Evolutionary conservation across 352 stramenopile genomes (phyloP), one percentile per base, ranked within the genome.

Genomic region (Elongisporangium anandrum): DNA sequence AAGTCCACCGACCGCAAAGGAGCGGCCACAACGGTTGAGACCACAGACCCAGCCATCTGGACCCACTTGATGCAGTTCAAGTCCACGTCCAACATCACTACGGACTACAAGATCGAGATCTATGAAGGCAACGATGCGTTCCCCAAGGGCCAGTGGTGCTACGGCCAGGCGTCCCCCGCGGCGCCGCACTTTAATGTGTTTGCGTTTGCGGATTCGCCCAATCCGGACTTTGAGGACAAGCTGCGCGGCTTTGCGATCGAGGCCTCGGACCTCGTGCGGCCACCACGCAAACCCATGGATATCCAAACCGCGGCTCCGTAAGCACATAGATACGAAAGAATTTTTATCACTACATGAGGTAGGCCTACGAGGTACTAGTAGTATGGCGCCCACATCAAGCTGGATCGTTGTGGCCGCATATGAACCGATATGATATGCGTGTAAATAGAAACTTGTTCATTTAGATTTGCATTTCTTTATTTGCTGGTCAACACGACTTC

Each of bases 11-110:
- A 41, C 29, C 29, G 29, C 29, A 41, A 41, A 13, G 29, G 29
- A 13, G 29, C 29, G 4, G 29, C 9, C 29, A 8, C 29, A 41
- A 15, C 29, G 1, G 4, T 41, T 1, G 29, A 41, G 29, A 41
- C 29, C 29, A 41, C 70, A 21, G 77, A 87, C 29, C 70, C 77
- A 21, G 63, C 70, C n/a, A 76, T 87, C 54, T 88, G 81, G 75
- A 90, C 84, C 5, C 81, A 91, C 48, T 41, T 93, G 51, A 54
- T 85, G 53, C 74, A 75, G 19, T 84, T 92, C 65, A 79, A 82
- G 53, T 77, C 70, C 24, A 79, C 67, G 22, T 75, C 71, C 1
- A 69, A 53, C 17, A 60, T 66, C 5, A 41, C 29, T 1, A 59
- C 51, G 17, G 58, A 87, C 56, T 90, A 87, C 61, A 71, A 58